Evolutionary conservation across 306 rosid species (phyloP).

Genomic region (Carpinus fangiana): DNA sequence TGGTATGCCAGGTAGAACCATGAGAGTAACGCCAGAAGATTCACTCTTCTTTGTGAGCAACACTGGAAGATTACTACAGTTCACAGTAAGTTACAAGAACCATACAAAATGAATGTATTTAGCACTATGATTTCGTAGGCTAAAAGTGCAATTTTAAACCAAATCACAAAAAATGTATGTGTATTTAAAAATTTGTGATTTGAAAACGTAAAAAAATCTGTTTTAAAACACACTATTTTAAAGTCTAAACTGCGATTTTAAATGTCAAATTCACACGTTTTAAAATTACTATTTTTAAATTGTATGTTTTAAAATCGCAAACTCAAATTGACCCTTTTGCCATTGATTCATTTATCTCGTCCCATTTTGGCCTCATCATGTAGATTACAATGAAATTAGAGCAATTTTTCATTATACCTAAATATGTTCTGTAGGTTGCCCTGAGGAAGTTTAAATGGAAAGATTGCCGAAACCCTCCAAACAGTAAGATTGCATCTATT

Average conservation of each 20-base stretch:
- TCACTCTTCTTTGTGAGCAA: constrained; percentile 81
- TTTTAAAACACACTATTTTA: too few species aligned
- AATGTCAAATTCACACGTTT: too few species aligned
- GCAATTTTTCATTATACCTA: neutral
- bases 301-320: too few species aligned
- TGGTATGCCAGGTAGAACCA: constrained; percentile 51
- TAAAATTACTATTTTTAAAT: too few species aligned
- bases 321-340: neutral
- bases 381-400: neutral
- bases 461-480: constrained; percentile 72
- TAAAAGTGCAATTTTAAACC: too few species aligned
- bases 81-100: constrained; percentile 56
- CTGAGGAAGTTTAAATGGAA: constrained; percentile 88
- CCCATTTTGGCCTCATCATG: neutral
- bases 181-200: too few species aligned
- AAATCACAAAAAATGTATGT: too few species aligned
- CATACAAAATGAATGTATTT: neutral
- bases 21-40: constrained; percentile 67
- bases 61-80: constrained; percentile 72
- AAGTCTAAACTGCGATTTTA: too few species aligned
- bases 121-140: too few species aligned
- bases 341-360: neutral
- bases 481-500: constrained; percentile 60
- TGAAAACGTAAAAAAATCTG: too few species aligned
- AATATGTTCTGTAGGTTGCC: constrained; percentile 58